These are phyloP conservation scores for Pisolithus thermaeus DNA, from an alignment of 1,284 basidiomycete species.

Conservation along the genomic window DNA sequence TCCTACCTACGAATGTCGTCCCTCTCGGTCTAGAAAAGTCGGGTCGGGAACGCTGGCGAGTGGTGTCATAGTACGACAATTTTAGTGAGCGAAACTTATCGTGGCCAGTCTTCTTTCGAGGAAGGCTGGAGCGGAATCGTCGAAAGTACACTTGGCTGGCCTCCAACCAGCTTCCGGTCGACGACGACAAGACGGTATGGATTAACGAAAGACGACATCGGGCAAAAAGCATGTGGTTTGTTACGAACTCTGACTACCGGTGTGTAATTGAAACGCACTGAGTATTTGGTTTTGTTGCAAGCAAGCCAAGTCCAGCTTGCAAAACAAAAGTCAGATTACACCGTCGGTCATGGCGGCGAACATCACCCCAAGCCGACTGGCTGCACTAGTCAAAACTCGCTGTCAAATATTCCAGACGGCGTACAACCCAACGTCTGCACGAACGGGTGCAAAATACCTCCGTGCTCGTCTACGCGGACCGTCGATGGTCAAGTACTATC, in stretches of 20 bases:
- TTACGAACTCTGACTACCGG: not conserved
- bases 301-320: not conserved
- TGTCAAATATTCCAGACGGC: conserved; percentile 78
- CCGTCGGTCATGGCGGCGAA: conserved; percentile 19
- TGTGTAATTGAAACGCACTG: not conserved
- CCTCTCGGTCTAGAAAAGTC: too few species aligned
- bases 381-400: conserved; percentile 51
- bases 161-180: conserved; percentile 12
- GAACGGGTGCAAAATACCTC: conserved; percentile 84
- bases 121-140: conserved; percentile 11
- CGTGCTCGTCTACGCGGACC: conserved; percentile 70
- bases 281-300: not conserved
- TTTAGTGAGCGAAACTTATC: not conserved
- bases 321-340: not conserved
- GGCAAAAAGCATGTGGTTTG: conserved; percentile 1
- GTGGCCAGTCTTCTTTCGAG: not conserved
- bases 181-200: conserved; percentile 1
- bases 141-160: conserved; percentile 13
- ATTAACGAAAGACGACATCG: conserved; percentile 12
- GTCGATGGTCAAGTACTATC: conserved; percentile 76
- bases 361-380: conserved; percentile 40
- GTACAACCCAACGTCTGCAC: conserved; percentile 71
- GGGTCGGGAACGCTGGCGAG: too few species aligned
- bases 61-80: not conserved
- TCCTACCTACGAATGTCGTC: too few species aligned